Evolutionary conservation across 768 basidiomycete genomes (phyloP).

Genomic region (Bullera alba): DNA sequence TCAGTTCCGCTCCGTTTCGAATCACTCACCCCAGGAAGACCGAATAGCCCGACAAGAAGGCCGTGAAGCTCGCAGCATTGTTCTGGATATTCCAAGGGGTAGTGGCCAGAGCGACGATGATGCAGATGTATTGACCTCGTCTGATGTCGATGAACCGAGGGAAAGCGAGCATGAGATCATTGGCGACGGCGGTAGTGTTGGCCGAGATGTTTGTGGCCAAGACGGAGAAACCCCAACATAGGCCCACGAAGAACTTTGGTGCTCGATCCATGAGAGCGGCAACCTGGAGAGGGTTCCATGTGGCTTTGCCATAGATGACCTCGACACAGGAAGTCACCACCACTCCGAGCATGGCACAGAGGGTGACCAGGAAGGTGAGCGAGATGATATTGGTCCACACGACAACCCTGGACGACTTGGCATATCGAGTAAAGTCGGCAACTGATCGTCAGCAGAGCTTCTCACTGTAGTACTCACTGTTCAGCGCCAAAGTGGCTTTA

Average conservation of each 20-base stretch:
- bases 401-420: slow-evolving; percentile 12
- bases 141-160: slow-evolving; percentile 20
- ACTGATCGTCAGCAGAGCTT: not conserved
- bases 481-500: slow-evolving; percentile 3
- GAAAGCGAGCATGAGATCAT: slow-evolving; percentile 9
- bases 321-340: slow-evolving; percentile 4
- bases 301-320: slow-evolving; percentile 11
- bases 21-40: slow-evolving; percentile 3
- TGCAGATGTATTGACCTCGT: slow-evolving; percentile 11
- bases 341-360: slow-evolving; percentile 10
- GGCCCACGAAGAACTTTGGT: slow-evolving; percentile 6
- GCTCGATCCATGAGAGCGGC: slow-evolving; percentile 8
- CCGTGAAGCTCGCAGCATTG: not conserved
- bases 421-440: slow-evolving; percentile 29
- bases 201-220: slow-evolving; percentile 8
- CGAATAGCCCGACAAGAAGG: slow-evolving; percentile 3
- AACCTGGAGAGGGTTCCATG: slow-evolving; percentile 20
- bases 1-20: not conserved
- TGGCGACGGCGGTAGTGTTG: slow-evolving; percentile 5
- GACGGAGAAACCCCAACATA: slow-evolving; percentile 5
- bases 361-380: slow-evolving; percentile 13
- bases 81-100: slow-evolving; percentile 18
- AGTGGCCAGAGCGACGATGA: slow-evolving; percentile 12
- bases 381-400: slow-evolving; percentile 28
- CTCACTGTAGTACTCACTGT: not conserved